A percentile compares a stretch with the other conserved stretches of the same genome.
phyloP scores from a whole-genome alignment of 345 rosid genomes.

The Cardamine resedifolia region DNA sequence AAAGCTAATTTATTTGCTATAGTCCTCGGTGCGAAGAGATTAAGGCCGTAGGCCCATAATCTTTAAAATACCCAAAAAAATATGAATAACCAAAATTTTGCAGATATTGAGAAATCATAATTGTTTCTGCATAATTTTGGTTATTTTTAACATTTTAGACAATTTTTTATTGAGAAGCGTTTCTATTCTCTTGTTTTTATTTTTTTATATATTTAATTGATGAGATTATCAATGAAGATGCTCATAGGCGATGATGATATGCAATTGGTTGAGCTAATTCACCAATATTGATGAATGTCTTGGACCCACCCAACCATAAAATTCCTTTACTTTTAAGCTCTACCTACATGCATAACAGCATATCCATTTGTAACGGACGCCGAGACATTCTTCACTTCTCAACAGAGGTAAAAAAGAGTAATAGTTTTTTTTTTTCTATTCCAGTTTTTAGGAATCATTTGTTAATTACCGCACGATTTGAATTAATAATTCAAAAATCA shows the following conservation, averaged over 20 bases:
- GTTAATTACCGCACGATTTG: background rate
- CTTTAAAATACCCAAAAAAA: background rate
- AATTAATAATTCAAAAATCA: background rate
- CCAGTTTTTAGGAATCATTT: too few relatives aligned
- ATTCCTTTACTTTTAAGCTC: background rate
- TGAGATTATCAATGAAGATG: too few relatives aligned
- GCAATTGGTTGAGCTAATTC: conserved; percentile 27
- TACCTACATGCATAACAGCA: background rate
- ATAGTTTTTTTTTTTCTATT: too few relatives aligned
- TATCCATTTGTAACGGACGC: background rate
- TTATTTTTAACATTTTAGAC: too few relatives aligned
- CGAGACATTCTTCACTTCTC: background rate
- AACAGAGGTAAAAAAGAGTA: background rate
- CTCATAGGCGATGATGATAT: too few relatives aligned
- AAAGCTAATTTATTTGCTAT: background rate
- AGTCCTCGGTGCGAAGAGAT: background rate
- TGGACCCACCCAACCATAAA: conserved; percentile 23
- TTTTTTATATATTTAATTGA: too few relatives aligned
- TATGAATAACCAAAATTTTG: background rate
- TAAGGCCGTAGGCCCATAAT: background rate
- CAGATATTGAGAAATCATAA: too few relatives aligned
- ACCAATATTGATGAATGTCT: conserved; percentile 27
- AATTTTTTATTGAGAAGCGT: too few relatives aligned
- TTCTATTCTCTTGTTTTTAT: too few relatives aligned
- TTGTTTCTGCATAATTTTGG: too few relatives aligned